Base-by-base conservation (phyloP, 2,329 filamentous ascomycete species). In the Paecilomyces sp. region DNA sequence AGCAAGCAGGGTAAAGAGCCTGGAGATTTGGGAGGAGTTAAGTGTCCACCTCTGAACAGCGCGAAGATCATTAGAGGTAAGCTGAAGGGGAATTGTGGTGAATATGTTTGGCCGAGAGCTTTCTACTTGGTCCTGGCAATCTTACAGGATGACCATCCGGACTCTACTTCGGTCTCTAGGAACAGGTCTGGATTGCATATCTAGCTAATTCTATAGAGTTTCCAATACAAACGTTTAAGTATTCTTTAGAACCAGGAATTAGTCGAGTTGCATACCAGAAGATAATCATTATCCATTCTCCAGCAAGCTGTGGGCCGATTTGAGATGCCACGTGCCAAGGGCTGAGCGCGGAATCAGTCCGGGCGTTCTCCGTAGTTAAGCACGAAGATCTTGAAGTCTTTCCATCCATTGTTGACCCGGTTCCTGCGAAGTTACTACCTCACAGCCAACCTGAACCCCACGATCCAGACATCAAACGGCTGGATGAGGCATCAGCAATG, bases 311-410 rank as follows among this genome's bases (percentile, higher is more conserved):
- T 7, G n/a, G 41, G 41, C 41, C n/a, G 41, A 47, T 8, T n/a
- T 1, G 8, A 8, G 13, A 47, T 47, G 18, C 41, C 41, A 47
- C 41, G 41, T 47, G 41, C 41, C 41, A 47, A 47, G 41, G 41
- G 6, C 41, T 15, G 41, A 47, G 41, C 41, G 41, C 41, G 41
- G 41, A 47, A 47, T 47, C 41, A 9, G n/a, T 47, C 41, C 41
- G 15, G 41, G 8, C 41, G 22, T 22, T 22, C 22, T 22, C 22
- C 22, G 18, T 47, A 28, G 3, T 3, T 28, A 28, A 28, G 25
- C 3, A 47, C 13, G 61, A 87, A 88, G 66, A 88, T 79, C 30
- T 22, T 77, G 8, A 11, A 9, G 31, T 33, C 31, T 33, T 33
- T 33, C 11, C 31, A 11, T 33, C 7, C 31, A 33, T 33, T 33